Evolutionary conservation across 2,329 filamentous ascomycete species (phyloP).

Genomic region (Helotiales sp.): DNA sequence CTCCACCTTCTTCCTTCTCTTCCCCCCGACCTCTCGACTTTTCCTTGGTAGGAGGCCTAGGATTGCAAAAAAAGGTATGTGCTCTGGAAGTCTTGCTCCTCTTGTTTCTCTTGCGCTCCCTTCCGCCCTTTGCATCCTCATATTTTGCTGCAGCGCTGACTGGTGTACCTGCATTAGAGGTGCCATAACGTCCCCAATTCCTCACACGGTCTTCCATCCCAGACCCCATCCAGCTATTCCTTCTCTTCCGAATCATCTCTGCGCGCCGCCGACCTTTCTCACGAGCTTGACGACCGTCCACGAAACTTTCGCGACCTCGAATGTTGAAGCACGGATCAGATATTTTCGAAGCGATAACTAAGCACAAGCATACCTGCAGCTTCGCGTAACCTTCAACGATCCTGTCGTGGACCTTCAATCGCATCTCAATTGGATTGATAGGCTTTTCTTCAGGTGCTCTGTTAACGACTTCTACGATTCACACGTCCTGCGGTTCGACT

Average conservation of each 20-base stretch:
- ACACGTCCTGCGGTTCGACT: constrained; percentile 38
- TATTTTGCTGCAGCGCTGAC: constrained; percentile 33
- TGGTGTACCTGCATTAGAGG: constrained; percentile 39
- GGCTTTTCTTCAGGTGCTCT: constrained; percentile 33
- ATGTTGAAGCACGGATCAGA: constrained; percentile 32
- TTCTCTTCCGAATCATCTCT: constrained; percentile 9
- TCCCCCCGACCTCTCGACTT: constrained; percentile 32
- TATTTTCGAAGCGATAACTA: constrained; percentile 31
- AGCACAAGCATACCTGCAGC: constrained; percentile 39
- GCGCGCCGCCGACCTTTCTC: constrained; percentile 9
- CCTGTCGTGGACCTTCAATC: constrained; percentile 36
- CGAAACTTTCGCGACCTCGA: constrained; percentile 30
- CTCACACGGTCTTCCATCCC: constrained; percentile 20
- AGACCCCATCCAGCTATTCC: constrained; percentile 11
- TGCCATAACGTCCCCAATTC: constrained; percentile 32
- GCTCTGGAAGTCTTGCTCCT: constrained; percentile 27
- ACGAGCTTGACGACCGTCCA: constrained; percentile 31
- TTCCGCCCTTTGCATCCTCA: constrained; percentile 28
- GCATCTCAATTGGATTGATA: constrained; percentile 37
- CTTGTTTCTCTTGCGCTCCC: constrained; percentile 12
- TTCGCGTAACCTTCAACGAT: constrained; percentile 34
- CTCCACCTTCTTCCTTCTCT: constrained; percentile 16
- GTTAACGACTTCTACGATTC: constrained; percentile 45
- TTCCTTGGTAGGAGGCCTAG: constrained; percentile 23
- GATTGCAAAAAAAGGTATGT: constrained; percentile 27